Evolutionary conservation across 2,329 filamentous ascomycete genomes (phyloP).

Genomic region (Penicillium sp.): DNA sequence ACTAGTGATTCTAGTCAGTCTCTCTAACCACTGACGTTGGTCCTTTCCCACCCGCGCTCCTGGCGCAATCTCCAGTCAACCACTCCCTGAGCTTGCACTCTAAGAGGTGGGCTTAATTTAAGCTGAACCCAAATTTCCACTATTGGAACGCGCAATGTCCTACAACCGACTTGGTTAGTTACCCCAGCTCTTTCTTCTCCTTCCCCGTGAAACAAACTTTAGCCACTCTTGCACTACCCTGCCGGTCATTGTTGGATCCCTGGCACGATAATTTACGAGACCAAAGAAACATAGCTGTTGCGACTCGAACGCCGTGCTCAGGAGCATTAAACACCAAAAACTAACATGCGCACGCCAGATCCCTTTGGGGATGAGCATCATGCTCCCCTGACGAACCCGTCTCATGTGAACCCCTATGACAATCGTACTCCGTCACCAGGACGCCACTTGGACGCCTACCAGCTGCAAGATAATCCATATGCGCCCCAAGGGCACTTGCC

Average conservation of each 20-base stretch:
- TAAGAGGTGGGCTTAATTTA: conserved; percentile 23
- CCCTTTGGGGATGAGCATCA: conserved; percentile 44
- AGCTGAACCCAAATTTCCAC: conserved; percentile 21
- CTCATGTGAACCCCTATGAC: conserved; percentile 41
- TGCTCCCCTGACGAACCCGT: conserved; percentile 53
- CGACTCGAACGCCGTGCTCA: background rate
- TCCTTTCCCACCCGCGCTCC: conserved; percentile 20
- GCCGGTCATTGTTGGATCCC: conserved; percentile 13
- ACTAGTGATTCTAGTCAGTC: conserved; percentile 9
- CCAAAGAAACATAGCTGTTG: background rate
- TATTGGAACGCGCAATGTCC: conserved; percentile 47
- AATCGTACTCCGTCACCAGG: conserved; percentile 73
- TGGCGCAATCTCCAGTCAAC: conserved; percentile 31
- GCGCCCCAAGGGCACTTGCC: conserved; percentile 60
- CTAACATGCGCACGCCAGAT: conserved; percentile 35
- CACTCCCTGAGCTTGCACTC: conserved; percentile 16
- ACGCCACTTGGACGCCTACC: conserved; percentile 73
- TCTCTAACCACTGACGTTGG: conserved; percentile 12
- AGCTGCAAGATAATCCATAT: conserved; percentile 78
- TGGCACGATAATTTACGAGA: no score
- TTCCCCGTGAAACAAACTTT: background rate
- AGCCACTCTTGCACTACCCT: conserved; percentile 2
- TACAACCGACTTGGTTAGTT: conserved; percentile 73
- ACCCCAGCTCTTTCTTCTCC: conserved; percentile 13
- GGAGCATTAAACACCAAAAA: background rate